Conservation (phyloP, 1,139 yeast species). For the Kodamaea anthophila region DNA sequence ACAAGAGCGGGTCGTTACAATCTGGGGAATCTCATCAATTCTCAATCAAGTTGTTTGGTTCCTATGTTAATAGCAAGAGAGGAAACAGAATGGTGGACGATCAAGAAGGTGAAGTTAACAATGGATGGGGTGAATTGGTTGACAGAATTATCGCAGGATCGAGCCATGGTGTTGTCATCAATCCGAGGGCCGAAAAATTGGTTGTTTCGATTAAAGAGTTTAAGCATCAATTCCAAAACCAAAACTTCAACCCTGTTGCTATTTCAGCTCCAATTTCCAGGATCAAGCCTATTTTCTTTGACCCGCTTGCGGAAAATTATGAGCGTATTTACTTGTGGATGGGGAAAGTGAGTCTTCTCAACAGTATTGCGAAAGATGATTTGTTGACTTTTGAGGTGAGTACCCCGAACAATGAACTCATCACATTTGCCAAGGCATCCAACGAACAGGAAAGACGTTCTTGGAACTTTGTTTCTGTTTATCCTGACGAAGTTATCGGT, state of each 20-base stretch:
- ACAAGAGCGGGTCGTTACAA: slow-evolving; percentile 52
- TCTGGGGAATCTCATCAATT: slow-evolving; percentile 68
- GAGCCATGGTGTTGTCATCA: slow-evolving; percentile 70
- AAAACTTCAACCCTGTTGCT: slow-evolving; percentile 34
- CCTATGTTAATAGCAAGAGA: slow-evolving; percentile 44
- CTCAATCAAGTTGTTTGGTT: slow-evolving; percentile 65
- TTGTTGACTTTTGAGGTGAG: slow-evolving; percentile 45
- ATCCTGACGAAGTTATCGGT: slow-evolving; percentile 69
- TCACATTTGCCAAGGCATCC: slow-evolving; percentile 61
- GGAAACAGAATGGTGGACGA: slow-evolving; percentile 15
- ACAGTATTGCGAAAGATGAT: slow-evolving; percentile 29
- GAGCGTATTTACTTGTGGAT: slow-evolving; percentile 57
- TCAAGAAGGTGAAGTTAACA: slow-evolving; percentile 31
- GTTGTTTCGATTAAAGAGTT: slow-evolving; percentile 71
- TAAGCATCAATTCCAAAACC: slow-evolving; percentile 42
- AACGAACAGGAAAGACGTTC: slow-evolving; percentile 47
- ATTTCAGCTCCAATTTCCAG: slow-evolving; percentile 50
- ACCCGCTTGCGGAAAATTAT: slow-evolving; percentile 53
- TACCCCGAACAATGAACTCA: slow-evolving; percentile 40
- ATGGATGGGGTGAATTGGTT: slow-evolving; percentile 88
- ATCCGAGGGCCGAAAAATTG: slow-evolving; percentile 74
- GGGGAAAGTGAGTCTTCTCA: slow-evolving; percentile 42
- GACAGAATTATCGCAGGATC: slow-evolving; percentile 77
- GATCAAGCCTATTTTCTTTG: slow-evolving; percentile 58
- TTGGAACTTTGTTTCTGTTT: slow-evolving; percentile 79